Conservation (phyloP, 768 basidiomycete species). For the Mycena capillaripes region DNA sequence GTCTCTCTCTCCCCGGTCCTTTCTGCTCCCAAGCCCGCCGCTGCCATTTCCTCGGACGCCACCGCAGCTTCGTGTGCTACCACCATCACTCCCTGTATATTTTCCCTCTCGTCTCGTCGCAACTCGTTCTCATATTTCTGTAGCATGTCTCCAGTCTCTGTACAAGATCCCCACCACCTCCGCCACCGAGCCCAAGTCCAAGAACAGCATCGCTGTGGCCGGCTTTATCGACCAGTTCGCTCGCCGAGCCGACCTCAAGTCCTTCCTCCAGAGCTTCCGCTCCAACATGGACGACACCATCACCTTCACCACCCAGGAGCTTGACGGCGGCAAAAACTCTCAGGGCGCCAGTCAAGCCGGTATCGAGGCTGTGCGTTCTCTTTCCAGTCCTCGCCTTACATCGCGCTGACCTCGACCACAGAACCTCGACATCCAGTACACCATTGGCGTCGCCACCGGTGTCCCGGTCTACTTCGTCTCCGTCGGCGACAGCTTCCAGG, state of each 20-base stretch:
- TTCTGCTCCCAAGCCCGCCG: background rate
- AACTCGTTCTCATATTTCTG: background rate
- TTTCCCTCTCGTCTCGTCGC: background rate
- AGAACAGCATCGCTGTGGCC: conserved; percentile 31
- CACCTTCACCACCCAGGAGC: conserved; percentile 33
- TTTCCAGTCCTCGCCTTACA: background rate
- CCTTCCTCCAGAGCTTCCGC: conserved; percentile 37
- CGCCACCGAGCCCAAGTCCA: conserved; percentile 36
- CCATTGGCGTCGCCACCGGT: conserved; percentile 39
- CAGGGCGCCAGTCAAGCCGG: conserved; percentile 31
- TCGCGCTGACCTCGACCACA: background rate
- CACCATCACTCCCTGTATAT: conserved; percentile 27
- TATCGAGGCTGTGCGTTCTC: conserved; percentile 35
- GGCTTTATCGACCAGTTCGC: conserved; percentile 43
- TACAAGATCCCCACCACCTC: conserved; percentile 51
- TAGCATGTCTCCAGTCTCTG: conserved; percentile 38
- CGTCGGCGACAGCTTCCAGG: conserved; percentile 46
- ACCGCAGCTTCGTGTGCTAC: conserved; percentile 22
- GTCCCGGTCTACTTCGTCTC: conserved; percentile 51
- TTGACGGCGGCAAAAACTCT: conserved; percentile 39
- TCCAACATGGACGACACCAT: conserved; percentile 35
- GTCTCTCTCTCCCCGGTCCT: conserved; percentile 38
- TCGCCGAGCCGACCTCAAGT: conserved; percentile 36
- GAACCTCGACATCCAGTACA: conserved; percentile 39
- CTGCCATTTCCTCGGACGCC: background rate